Base-by-base conservation (phyloP, 768 basidiomycete species). In the Lactarius indigo region DNA sequence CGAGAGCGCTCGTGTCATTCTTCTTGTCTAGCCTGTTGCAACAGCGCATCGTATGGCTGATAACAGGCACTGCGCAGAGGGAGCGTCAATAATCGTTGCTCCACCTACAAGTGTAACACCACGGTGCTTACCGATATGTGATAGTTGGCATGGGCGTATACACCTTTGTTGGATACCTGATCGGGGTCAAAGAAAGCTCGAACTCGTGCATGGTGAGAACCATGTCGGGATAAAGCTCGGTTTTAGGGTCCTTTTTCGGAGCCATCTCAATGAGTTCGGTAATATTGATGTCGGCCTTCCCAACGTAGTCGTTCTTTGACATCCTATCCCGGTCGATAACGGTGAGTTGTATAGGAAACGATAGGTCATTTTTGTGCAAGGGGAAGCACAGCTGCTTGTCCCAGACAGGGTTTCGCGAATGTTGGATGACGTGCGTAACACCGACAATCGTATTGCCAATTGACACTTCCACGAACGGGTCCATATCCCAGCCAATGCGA, bases 301-400 rank as follows among this genome's bases (percentile, higher is more conserved):
- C 95, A 41, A 99, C 87, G 70, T 90, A 84, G 74, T 98, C 96
- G 73, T 98, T 97, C 5, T 86, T 84, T 39, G 85, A 86, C 10
- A 94, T 82, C 77, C 97, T 98, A 77, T 98, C 96, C 96, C 96
- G 98, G 75, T 99, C 96, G 57, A 95, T 86, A 2, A 99, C 86
- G 0, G 87, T 84, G 57, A 97, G 85, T 70, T 92, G 86, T 8
- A 94, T 81, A 61, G 87, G 84, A 80, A 87, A 97, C 9, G 83
- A 74, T 9, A 85, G 87, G 75, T 98, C 96, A 73, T 92, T 94
- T 13, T 88, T 81, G 30, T 93, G 85, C 17, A 98, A 95, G 74
- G 96, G 96, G 81, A 98, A 98, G 12, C 97, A 83, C 5, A 98
- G 79, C 75, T 96, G 95, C 79, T 98, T 94, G 67, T 98, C 91